Evolutionary conservation across 345 rosid species (phyloP).

Genomic region (Ceriops decandra): DNA sequence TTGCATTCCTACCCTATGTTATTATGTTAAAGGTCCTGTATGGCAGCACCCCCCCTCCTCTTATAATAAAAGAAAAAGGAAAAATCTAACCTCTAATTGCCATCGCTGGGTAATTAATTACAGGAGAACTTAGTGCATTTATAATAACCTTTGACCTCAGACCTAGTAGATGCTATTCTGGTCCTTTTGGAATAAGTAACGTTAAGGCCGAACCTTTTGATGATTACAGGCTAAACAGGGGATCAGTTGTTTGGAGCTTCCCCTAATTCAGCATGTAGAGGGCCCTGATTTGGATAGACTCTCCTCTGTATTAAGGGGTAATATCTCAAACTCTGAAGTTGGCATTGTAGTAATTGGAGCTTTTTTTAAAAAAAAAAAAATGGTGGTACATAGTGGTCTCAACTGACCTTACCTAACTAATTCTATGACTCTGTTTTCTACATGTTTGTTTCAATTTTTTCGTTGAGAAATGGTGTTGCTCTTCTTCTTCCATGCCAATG

Average conservation of each 20-base stretch:
- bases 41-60: no score
- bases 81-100: no score
- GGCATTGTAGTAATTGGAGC: background rate
- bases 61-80: no score
- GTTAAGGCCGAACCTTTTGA: conserved; percentile 2
- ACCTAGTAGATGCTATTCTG: background rate
- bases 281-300: conserved; percentile 79
- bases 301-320: conserved; percentile 62
- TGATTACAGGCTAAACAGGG: conserved; percentile 54
- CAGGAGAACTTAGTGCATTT: background rate
- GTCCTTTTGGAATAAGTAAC: background rate
- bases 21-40: no score
- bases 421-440: background rate
- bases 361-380: background rate
- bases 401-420: background rate
- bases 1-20: no score
- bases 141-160: background rate
- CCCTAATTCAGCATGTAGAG: conserved; percentile 67
- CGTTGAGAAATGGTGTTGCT: no score
- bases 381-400: background rate
- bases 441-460: no score
- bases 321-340: conserved; percentile 15
- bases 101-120: no score
- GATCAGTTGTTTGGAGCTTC: conserved; percentile 75
- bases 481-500: no score